Conservation (phyloP, 2,329 filamentous ascomycete genomes). For the Cladosporium sphaerospermum region DNA sequence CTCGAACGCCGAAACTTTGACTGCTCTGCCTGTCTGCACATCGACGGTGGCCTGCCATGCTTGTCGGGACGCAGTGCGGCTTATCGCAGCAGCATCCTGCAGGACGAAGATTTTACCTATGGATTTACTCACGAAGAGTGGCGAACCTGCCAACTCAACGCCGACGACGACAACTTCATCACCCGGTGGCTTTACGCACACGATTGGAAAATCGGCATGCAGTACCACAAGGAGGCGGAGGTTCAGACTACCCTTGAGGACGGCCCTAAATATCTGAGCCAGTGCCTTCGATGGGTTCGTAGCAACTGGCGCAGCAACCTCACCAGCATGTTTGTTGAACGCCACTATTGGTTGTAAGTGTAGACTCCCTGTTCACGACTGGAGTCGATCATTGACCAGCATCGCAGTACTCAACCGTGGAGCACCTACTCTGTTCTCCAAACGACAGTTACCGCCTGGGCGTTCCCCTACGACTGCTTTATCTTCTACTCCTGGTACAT, state of each 20-base stretch:
- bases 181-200: conserved; percentile 92
- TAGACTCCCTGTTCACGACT: conserved; percentile 16
- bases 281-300: conserved; percentile 89
- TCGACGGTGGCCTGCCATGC: conserved; percentile 93
- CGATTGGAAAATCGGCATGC: conserved; percentile 89
- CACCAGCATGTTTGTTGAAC: conserved; percentile 78
- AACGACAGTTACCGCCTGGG: conserved; percentile 85
- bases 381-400: background rate
- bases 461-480: conserved; percentile 69
- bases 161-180: conserved; percentile 97
- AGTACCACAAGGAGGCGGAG: conserved; percentile 86
- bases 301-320: conserved; percentile 98
- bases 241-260: conserved; percentile 91
- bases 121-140: conserved; percentile 89
- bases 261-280: conserved; percentile 80
- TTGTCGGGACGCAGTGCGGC: conserved; percentile 91
- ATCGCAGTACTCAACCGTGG: conserved; percentile 75
- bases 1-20: conserved; percentile 94
- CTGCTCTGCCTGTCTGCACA: conserved; percentile 88
- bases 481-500: conserved; percentile 64
- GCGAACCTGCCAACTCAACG: conserved; percentile 82
- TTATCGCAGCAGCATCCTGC: conserved; percentile 81
- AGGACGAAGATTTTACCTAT: conserved; percentile 76
- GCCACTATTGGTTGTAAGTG: conserved; percentile 80
- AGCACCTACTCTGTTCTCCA: conserved; percentile 89